phyloP scores from a whole-genome alignment of 805 yeast species.

The Yarrowia hollandica region DNA sequence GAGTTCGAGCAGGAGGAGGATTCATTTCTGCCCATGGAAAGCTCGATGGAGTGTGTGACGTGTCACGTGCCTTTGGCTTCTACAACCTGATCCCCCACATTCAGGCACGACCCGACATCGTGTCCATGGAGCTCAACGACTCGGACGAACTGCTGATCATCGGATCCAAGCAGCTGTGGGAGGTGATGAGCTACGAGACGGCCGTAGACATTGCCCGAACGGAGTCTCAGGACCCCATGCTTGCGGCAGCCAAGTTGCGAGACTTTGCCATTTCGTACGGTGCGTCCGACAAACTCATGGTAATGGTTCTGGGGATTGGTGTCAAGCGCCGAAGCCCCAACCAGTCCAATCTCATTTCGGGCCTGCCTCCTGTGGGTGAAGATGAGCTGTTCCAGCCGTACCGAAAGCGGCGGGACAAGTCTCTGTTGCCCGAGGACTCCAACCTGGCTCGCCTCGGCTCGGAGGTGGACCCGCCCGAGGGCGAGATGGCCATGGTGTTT shows the following conservation, averaged over 20 bases:
- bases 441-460: conserved; percentile 72
- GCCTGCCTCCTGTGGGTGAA: conserved; percentile 34
- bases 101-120: conserved; percentile 81
- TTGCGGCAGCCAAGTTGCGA: conserved; percentile 88
- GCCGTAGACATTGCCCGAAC: conserved; percentile 90
- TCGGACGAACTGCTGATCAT: conserved; percentile 83
- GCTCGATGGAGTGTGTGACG: conserved; percentile 76
- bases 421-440: conserved; percentile 66
- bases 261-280: conserved; percentile 96
- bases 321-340: conserved; percentile 29
- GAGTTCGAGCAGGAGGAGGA: conserved; percentile 90
- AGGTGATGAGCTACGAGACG: conserved; percentile 72
- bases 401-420: conserved; percentile 49
- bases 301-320: conserved; percentile 69
- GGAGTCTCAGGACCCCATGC: conserved; percentile 72
- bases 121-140: conserved; percentile 57
- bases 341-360: conserved; percentile 37
- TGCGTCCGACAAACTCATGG: conserved; percentile 72
- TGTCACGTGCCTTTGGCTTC: conserved; percentile 91
- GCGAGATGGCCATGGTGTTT: conserved; percentile 91
- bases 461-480: conserved; percentile 93
- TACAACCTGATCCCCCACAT: conserved; percentile 83
- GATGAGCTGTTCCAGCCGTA: conserved; percentile 40
- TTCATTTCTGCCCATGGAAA: conserved; percentile 81
- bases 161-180: conserved; percentile 86